phyloP scores from a whole-genome alignment of 768 basidiomycete genomes.

The Hortiboletus campestris region DNA sequence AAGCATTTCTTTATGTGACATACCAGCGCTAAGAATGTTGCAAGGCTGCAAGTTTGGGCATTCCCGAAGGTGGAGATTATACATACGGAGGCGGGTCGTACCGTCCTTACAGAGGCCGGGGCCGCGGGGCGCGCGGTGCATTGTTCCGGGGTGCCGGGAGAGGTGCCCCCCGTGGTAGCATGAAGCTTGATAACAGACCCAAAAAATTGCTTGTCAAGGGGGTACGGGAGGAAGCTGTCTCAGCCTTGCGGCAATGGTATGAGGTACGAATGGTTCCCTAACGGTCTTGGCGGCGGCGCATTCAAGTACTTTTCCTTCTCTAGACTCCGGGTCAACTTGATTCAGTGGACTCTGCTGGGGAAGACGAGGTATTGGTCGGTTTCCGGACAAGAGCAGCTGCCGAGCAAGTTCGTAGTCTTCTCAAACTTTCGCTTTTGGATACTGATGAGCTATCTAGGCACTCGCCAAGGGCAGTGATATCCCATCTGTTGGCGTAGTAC shows the following conservation, averaged over 20 bases:
- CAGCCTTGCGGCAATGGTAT: conserved; percentile 78
- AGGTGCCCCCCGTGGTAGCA: conserved; percentile 67
- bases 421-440: neutral
- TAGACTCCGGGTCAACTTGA: conserved; percentile 74
- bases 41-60: conserved; percentile 75
- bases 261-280: conserved; percentile 46
- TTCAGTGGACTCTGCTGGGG: conserved; percentile 51
- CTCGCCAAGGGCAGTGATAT: conserved; percentile 70
- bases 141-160: conserved; percentile 62
- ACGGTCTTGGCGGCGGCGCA: neutral
- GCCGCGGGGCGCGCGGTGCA: conserved; percentile 54
- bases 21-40: conserved; percentile 3
- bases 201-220: conserved; percentile 77
- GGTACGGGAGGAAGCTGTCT: conserved; percentile 49
- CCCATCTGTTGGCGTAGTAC: conserved; percentile 61
- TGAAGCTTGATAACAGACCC: conserved; percentile 90
- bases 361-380: conserved; percentile 58
- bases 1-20: neutral
- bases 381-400: conserved; percentile 74
- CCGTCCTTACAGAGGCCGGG: conserved; percentile 69
- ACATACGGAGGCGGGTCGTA: conserved; percentile 39
- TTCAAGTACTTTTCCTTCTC: conserved; percentile 5
- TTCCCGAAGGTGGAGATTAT: conserved; percentile 47
- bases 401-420: conserved; percentile 59
- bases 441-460: conserved; percentile 44